These are phyloP conservation scores for Hypsizygus marmoreus DNA, from an alignment of 768 basidiomycete genomes.

Conservation along the genomic window DNA sequence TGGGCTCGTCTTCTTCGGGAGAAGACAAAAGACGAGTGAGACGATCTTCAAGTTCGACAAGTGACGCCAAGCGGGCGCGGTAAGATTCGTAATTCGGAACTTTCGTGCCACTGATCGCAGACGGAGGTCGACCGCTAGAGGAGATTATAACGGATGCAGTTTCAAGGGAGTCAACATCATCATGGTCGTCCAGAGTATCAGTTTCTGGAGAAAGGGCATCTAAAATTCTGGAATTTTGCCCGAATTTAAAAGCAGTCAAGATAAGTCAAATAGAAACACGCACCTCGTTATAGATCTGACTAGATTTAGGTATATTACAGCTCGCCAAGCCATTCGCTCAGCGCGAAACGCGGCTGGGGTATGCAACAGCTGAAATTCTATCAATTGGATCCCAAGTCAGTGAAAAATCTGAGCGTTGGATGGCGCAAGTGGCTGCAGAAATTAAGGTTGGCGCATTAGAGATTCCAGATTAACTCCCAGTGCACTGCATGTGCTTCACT, in stretches of 20 bases:
- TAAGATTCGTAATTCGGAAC: constrained; percentile 66
- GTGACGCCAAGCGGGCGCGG: constrained; percentile 62
- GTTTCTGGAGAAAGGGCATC: constrained; percentile 71
- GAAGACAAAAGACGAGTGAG: constrained; percentile 69
- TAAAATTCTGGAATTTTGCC: constrained; percentile 53
- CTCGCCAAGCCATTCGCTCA: constrained; percentile 83
- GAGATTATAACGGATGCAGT: constrained; percentile 54
- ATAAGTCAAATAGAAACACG: constrained; percentile 21
- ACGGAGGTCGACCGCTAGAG: constrained; percentile 50
- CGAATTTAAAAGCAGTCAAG: constrained; percentile 17
- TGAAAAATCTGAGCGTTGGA: not conserved
- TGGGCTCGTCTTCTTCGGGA: constrained; percentile 72
- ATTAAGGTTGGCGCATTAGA: not conserved
- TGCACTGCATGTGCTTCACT: not conserved
- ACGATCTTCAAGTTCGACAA: constrained; percentile 67
- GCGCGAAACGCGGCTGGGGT: constrained; percentile 74
- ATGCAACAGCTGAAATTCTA: constrained; percentile 86
- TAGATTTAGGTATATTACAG: constrained; percentile 87
- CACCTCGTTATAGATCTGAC: constrained; percentile 80
- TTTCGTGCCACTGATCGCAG: constrained; percentile 49
- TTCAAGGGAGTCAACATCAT: constrained; percentile 54
- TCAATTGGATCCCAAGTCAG: constrained; percentile 15
- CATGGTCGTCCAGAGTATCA: constrained; percentile 60
- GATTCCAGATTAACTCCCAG: not conserved
- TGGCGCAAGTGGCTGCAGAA: not conserved